Base-by-base conservation (phyloP, 2,329 filamentous ascomycete genomes). In the Colletotrichum cuscutae region DNA sequence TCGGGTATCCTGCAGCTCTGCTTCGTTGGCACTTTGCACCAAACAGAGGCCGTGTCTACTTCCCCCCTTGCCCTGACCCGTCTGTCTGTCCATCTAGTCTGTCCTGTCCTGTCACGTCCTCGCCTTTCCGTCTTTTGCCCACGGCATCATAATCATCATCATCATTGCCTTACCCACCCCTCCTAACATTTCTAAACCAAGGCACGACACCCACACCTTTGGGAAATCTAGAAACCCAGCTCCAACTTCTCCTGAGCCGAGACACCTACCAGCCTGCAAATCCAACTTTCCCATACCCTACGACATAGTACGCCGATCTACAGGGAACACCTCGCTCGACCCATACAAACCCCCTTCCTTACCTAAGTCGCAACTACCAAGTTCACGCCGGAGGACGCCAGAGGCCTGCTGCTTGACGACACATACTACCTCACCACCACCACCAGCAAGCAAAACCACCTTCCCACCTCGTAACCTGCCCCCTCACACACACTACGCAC, bases 251-350 rank as follows among this genome's bases (percentile, higher is more conserved):
- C n/a, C 46, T 32, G 52, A 65, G 19, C 49, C 22, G 37, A 53
- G 6, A 12, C 15, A 57, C 24, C 32, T 11, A 35, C 26, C 6
- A 32, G n/a, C 53, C 58, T 63, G 46, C 58, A 63, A 12, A 49
- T 22, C 35, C 42, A 53, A 61, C 42, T 62, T 24, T 54, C 32
- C 22, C 32, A 49, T 42, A 56, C 49, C 49, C 49, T 72, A 69
- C 70, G 70, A 63, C 65, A 69, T 72, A 64, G 42, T 32, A 65
- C 56, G 70, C 59, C 59, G 70, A 72, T 72, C 69, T 60, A n/a
- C 65, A 28, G 37, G 58, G 53, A 63, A 68, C 69, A 54, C 65
- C 53, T 58, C 70, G 24, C 28, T 63, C 58, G 49, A 57, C 65
- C 69, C 56, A 68, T 54, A 52, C 59, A 26, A 35, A 56, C 15